Conservation (phyloP, 2,329 filamentous ascomycete species). For the Anthostomella pinea region DNA sequence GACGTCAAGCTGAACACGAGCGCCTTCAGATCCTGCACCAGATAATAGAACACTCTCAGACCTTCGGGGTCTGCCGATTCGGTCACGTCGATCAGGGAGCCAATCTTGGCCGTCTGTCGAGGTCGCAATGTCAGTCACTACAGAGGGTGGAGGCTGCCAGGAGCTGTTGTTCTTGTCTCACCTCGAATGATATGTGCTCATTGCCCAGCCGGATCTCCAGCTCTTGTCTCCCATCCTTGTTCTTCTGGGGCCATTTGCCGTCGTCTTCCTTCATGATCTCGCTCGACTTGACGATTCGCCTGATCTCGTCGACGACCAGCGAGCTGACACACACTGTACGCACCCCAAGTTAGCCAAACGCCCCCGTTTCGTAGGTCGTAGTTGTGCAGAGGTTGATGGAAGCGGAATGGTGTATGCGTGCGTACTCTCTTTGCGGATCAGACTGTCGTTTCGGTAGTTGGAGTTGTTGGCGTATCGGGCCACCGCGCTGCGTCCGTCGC, state of each 20-base stretch:
- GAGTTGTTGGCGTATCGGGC: constrained; percentile 99
- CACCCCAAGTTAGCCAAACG: too few species aligned
- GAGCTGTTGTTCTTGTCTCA: constrained; percentile 37
- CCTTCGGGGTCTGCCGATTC: constrained; percentile 96
- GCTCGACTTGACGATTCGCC: constrained; percentile 93
- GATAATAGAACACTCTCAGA: constrained; percentile 95
- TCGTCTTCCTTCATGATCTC: constrained; percentile 99
- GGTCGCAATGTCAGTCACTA: constrained; percentile 9
- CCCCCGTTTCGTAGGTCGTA: too few species aligned
- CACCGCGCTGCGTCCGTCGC: constrained; percentile 88
- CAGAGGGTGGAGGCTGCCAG: not conserved
- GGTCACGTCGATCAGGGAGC: constrained; percentile 92
- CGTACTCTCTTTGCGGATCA: constrained; percentile 99
- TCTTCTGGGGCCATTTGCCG: constrained; percentile 98
- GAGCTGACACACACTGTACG: constrained; percentile 96
- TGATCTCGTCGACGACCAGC: constrained; percentile 87
- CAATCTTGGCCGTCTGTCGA: constrained; percentile 89
- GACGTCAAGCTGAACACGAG: constrained; percentile 95
- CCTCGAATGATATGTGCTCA: constrained; percentile 98
- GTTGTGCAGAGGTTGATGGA: not conserved
- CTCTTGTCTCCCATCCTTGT: constrained; percentile 96
- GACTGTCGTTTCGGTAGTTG: constrained; percentile 96
- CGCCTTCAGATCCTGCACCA: constrained; percentile 95
- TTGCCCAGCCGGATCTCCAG: constrained; percentile 90
- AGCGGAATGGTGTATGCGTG: constrained; percentile 12